Conservation (phyloP, 2,329 filamentous ascomycete species). For the Ophiostoma perfectum region DNA sequence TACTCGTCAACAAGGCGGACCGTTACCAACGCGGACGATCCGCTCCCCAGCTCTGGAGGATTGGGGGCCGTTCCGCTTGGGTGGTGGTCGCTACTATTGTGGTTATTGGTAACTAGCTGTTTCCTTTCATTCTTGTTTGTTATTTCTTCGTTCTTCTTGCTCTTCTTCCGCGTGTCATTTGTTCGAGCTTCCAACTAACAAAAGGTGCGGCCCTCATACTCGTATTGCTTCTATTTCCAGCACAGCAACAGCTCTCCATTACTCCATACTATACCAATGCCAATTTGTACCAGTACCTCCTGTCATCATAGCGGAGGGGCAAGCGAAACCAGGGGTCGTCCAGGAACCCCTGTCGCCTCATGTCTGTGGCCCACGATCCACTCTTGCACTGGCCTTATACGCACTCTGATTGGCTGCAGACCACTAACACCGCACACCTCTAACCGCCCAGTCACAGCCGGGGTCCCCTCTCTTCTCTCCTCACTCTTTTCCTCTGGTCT, state of each 20-base stretch:
- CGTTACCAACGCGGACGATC: not conserved
- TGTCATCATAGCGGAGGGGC: not conserved
- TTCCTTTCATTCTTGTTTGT: too few relatives aligned
- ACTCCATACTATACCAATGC: not conserved
- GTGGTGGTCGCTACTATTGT: too few relatives aligned
- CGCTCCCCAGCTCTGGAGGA: not conserved
- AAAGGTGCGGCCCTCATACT: not conserved
- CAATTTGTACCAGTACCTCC: not conserved
- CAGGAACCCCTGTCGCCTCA: constrained; percentile 8
- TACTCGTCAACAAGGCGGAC: not conserved
- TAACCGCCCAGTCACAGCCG: constrained; percentile 8
- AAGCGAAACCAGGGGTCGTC: constrained; percentile 10
- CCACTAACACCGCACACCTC: constrained; percentile 6
- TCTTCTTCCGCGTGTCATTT: too few relatives aligned
- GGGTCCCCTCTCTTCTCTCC: constrained; percentile 15
- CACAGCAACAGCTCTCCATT: constrained; percentile 4
- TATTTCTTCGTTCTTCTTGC: too few relatives aligned
- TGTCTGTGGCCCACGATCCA: not conserved
- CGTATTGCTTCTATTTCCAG: not conserved
- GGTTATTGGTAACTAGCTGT: too few relatives aligned
- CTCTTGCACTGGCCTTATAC: not conserved
- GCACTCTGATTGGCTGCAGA: constrained; percentile 7
- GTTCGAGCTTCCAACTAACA: too few relatives aligned
- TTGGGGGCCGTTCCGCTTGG: not conserved
- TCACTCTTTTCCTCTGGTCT: not conserved